These are phyloP conservation scores for Rhizopus delemar DNA, from an alignment of 371 early-diverging fungal genomes.

Conservation along the genomic window DNA sequence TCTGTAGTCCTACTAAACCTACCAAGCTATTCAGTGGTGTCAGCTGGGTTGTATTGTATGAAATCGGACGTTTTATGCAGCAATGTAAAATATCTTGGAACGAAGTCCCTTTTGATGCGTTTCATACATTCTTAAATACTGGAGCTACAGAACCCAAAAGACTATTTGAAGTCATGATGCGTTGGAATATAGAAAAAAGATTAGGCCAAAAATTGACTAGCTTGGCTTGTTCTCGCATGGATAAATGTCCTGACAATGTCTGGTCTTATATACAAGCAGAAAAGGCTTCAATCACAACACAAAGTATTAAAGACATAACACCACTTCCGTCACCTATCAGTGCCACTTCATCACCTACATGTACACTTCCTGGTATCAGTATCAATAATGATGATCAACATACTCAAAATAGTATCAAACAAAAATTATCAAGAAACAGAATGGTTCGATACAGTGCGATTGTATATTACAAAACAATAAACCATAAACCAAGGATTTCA, in stretches of 20 bases:
- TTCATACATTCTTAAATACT: constrained; percentile 27
- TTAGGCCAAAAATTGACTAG: constrained; percentile 12
- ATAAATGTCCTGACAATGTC: constrained; percentile 36
- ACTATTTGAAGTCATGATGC: constrained; percentile 32
- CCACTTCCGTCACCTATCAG: not conserved
- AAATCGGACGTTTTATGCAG: constrained; percentile 37
- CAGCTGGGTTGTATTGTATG: constrained; percentile 34
- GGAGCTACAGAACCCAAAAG: constrained; percentile 23
- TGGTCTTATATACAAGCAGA: constrained; percentile 26
- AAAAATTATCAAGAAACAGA: constrained; percentile 15
- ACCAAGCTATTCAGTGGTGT: constrained; percentile 18
- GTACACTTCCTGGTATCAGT: not conserved
- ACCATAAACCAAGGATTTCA: constrained; percentile 15
- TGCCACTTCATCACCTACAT: not conserved
- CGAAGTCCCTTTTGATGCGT: constrained; percentile 29
- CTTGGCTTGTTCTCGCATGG: constrained; percentile 26
- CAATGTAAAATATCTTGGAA: constrained; percentile 23
- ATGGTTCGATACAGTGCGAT: constrained; percentile 35
- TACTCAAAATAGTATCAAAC: not conserved
- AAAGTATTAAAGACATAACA: not conserved
- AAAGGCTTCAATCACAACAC: constrained; percentile 2
- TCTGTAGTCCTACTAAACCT: constrained; percentile 17
- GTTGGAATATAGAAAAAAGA: constrained; percentile 33
- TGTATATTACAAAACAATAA: constrained; percentile 9
- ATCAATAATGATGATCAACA: not conserved